Evolutionary conservation across 495 filamentous ascomycete species (phyloP).

Genomic region (Aspergillus wentii): DNA sequence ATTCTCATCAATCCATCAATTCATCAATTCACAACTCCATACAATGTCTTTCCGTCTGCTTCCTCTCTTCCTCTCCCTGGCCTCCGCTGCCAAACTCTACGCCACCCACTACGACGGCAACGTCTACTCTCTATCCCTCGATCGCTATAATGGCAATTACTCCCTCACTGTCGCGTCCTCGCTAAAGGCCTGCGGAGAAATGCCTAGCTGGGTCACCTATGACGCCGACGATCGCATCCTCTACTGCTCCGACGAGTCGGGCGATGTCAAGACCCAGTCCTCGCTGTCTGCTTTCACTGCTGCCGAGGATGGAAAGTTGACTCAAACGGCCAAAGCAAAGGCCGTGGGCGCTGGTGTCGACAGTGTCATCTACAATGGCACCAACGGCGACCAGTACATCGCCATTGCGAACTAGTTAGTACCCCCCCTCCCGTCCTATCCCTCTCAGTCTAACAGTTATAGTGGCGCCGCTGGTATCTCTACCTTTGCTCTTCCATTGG

Average conservation of each 20-base stretch:
- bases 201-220: conserved; percentile 57
- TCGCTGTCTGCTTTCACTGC: conserved; percentile 22
- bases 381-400: conserved; percentile 25
- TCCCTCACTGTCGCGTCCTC: conserved; percentile 34
- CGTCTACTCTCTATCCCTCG: conserved; percentile 50
- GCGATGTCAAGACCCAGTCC: conserved; percentile 20
- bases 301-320: conserved; percentile 19
- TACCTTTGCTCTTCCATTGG: conserved; percentile 30
- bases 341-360: conserved; percentile 34
- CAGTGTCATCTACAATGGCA: conserved; percentile 30
- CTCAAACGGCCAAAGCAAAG: conserved; percentile 16
- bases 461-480: conserved; percentile 33
- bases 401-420: conserved; percentile 46
- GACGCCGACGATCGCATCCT: conserved; percentile 47
- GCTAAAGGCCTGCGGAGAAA: conserved; percentile 40
- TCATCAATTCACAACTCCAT: too few relatives aligned
- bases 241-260: conserved; percentile 57
- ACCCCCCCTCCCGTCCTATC: neutral
- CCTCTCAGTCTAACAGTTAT: neutral
- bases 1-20: too few relatives aligned
- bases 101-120: conserved; percentile 57
- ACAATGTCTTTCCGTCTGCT: too few relatives aligned
- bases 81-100: too few relatives aligned
- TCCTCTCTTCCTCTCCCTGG: too few relatives aligned
- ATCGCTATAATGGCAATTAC: conserved; percentile 14